Evolutionary conservation across 1,284 basidiomycete genomes (phyloP), one percentile per base, ranked within the genome.

Genomic region (Naganishia liquefaciens): DNA sequence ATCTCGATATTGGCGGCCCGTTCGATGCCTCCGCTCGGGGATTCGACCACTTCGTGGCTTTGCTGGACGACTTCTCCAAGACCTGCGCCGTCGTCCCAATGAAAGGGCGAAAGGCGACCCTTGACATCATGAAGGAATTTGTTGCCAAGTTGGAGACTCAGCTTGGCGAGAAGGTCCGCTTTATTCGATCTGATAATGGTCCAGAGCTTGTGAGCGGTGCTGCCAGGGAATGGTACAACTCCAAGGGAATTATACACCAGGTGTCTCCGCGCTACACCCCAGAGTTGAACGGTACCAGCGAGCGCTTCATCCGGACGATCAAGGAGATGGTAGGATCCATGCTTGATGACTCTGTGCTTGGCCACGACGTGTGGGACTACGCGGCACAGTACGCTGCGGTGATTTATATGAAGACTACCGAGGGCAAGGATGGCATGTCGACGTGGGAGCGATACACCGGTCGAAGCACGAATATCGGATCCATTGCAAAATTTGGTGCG

Each of bases 81-180:
- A 77, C 9, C 69, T 80, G 21, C 80, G 79, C 67, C 71, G 72
- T 58, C 42, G 63, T 7, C 80, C 72, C 69, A 72, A 77, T 47
- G 71, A 75, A 0, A 62, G 65, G 60, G 67, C 69, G 11, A 71
- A 77, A 61, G 70, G 66, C 80, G 30, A 61, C 68, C 25, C 68
- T 70, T 17, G 71, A 69, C 2, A 11, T 25, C 13, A 77, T 82
- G 66, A 71, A 72, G 54, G 43, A 63, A 5, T 81, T 73, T 69
- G 72, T 77, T 43, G 71, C 75, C 0, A 61, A 64, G 58, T 67
- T 69, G 11, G 72, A 77, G 60, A 70, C 65, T 30, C 60, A 68
- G 25, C 67, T 70, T 17, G 71, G 70, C 2, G 15, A 25, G 19
- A 69, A 64, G 37, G 73, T 83, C 58, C 77, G 74, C 51, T 77